These are phyloP conservation scores for Gremmenia infestans DNA, from an alignment of 2,329 filamentous ascomycete species.

Conservation along the genomic window DNA sequence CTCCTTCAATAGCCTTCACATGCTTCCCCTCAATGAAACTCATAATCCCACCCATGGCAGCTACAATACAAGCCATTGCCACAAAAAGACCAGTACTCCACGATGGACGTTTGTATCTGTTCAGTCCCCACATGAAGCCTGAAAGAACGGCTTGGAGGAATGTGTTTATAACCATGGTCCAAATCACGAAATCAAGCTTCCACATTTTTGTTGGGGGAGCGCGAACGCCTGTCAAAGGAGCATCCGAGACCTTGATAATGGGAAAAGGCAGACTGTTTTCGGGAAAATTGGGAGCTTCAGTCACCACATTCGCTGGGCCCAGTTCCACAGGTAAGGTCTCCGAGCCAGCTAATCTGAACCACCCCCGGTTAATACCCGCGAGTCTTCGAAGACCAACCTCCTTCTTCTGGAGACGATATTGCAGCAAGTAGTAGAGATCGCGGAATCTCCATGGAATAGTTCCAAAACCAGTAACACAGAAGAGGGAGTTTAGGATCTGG, in stretches of 20 bases:
- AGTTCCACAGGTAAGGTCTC: slow-evolving; percentile 49
- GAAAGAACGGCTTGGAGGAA: slow-evolving; percentile 69
- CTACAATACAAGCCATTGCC: slow-evolving; percentile 65
- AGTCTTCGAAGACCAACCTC: slow-evolving; percentile 58
- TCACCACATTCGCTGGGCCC: slow-evolving; percentile 48
- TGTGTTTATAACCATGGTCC: slow-evolving; percentile 75
- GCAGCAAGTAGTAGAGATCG: slow-evolving; percentile 68
- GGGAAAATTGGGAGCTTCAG: slow-evolving; percentile 34
- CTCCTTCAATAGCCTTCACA: slow-evolving; percentile 68
- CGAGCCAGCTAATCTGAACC: slow-evolving; percentile 70
- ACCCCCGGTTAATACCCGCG: slow-evolving; percentile 68
- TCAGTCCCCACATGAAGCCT: slow-evolving; percentile 79
- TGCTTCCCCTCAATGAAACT: slow-evolving; percentile 67
- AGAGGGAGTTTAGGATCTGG: slow-evolving; percentile 77
- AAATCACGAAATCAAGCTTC: slow-evolving; percentile 77
- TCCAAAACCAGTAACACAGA: slow-evolving; percentile 83
- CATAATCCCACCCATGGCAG: slow-evolving; percentile 62
- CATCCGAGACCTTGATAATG: slow-evolving; percentile 54
- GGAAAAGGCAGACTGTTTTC: slow-evolving; percentile 58
- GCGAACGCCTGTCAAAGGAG: slow-evolving; percentile 66
- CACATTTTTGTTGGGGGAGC: slow-evolving; percentile 63
- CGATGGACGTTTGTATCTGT: slow-evolving; percentile 65
- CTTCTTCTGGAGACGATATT: slow-evolving; percentile 53
- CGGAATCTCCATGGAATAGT: slow-evolving; percentile 80
- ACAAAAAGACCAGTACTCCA: slow-evolving; percentile 81